Base-by-base conservation (phyloP, 2,329 filamentous ascomycete genomes). In the Aspergillus japonicus region DNA sequence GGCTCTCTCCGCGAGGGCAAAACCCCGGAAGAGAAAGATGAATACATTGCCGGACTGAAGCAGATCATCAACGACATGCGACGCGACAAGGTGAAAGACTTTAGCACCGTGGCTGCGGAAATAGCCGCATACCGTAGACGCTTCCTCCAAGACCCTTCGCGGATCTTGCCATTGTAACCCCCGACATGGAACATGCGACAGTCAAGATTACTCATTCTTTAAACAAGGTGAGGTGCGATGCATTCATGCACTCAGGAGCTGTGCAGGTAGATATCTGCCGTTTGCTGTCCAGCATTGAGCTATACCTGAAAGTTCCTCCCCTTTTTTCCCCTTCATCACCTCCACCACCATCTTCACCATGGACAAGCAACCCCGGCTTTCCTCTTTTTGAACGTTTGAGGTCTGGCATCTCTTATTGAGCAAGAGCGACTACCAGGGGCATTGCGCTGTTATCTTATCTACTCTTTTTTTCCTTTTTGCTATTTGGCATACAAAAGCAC, bases 41-140 rank as follows among this genome's bases (percentile, higher is more conserved):
- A 69, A 57, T 82, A 80, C 62, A 70, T 78, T 53, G 68, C 73
- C 54, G 80, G 80, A 23, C 64, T 82, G 59, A 81, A 80, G 62
- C 72, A 77, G 61, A 77, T 80, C 56, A 81, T 82, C 72, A 79
- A 80, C 67, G 77, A 79, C 53, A 75, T 82, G 75, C 78, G 79
- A 62, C 74, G 74, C 66, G 74, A 78, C 65, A 79, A 79, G 69
- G 77, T 82, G 72, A 81, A 80, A 71, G 80, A 82, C 58, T 80
- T 82, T 64, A 75, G 73, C 64, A 77, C 75, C 54, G 78, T 82
- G 68, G 80, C 80, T 54, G 68, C 72, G 58, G 79, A 80, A 64
- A 80, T 82, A 71, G 78, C 78, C 65, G 75, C 75, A 67, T 82
- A 82, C 71, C 79, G 80, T 76, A 79, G 79, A 72, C 77, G 76